Evolutionary conservation across 176 grass and related monocot genomes (phyloP).

Genomic region (Canna indica): DNA sequence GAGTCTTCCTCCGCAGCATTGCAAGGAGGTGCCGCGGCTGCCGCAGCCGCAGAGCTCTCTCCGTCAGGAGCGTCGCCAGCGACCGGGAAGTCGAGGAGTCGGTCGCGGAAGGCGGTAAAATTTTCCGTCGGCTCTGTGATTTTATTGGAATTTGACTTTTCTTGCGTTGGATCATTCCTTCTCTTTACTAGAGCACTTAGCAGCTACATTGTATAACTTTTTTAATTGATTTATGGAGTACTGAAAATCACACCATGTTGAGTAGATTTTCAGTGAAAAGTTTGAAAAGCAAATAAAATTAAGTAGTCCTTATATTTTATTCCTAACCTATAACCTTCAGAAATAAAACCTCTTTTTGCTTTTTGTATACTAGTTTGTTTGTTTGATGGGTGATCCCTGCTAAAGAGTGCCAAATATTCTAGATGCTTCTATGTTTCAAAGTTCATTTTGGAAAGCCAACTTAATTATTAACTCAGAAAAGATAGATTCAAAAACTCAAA

Average conservation of each 20-base stretch:
- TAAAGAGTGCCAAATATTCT: too few relatives aligned
- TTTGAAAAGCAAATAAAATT: too few relatives aligned
- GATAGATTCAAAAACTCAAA: too few relatives aligned
- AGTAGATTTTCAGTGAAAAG: not conserved
- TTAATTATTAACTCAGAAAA: too few relatives aligned
- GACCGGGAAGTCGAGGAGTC: constrained; percentile 15
- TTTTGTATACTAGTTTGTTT: too few relatives aligned
- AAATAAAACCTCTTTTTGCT: too few relatives aligned
- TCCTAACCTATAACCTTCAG: too few relatives aligned
- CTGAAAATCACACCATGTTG: too few relatives aligned
- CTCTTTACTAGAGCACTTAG: not conserved
- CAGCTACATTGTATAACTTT: not conserved
- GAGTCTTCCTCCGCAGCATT: not conserved
- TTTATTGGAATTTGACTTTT: not conserved
- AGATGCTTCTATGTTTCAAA: too few relatives aligned
- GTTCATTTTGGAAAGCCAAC: too few relatives aligned
- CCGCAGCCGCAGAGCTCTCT: not conserved
- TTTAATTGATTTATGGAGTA: not conserved
- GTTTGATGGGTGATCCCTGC: too few relatives aligned
- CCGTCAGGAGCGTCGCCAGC: constrained; percentile 10
- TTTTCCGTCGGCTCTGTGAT: not conserved
- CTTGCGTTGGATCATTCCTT: not conserved
- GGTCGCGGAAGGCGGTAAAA: constrained; percentile 1
- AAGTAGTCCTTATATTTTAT: too few relatives aligned
- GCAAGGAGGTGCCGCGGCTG: not conserved